Base-by-base conservation (phyloP, 2,329 filamentous ascomycete species). In the Hypoxylon sp. region DNA sequence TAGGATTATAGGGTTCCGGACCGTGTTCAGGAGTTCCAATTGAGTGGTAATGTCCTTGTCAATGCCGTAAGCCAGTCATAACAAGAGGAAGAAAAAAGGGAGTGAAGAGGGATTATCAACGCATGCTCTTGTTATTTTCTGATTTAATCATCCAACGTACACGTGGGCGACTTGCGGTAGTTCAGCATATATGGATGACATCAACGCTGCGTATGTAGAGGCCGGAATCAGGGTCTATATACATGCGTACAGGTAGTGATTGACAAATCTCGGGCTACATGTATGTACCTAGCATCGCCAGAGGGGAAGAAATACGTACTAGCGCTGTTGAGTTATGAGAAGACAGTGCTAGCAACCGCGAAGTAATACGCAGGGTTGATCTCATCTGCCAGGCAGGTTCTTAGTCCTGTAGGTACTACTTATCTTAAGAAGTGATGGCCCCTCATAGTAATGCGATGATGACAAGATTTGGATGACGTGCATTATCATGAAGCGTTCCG, bases 391-490 rank as follows among this genome's bases (percentile, higher is more conserved):
- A 51, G 48, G 48, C n/a, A 50, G 46, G 35, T 33, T 22, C 31
- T 53, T 30, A 42, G 2, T n/a, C 6, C 10, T 33, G 6, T 37
- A 37, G 11, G 33, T 37, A 10, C 40, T 44, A 20, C 40, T 44
- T 20, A 44, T 44, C 40, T 44, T 22, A 2, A 22, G 8, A 44
- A 17, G 8, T 17, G 40, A 44, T 11, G 40, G 33, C 27, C 40
- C 53, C 53, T 55, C 33, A 33, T 11, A 51, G 40, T 25, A 33
- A 57, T 57, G 17, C 14, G 40, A 14, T 50, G 49, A 65, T 56
- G 56, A 54, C 44, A 53, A 54, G 31, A 67, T 55, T 58, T 53
- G 48, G 57, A 70, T 67, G 67, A 70, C 67, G 67, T 67, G 66
- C 66, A 69, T 66, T 60, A 62, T 59, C 61, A 55, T 53, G 0